Evolutionary conservation across 2,329 filamentous ascomycete species (phyloP).

Genomic region (Ascochyta clinopodiicola): DNA sequence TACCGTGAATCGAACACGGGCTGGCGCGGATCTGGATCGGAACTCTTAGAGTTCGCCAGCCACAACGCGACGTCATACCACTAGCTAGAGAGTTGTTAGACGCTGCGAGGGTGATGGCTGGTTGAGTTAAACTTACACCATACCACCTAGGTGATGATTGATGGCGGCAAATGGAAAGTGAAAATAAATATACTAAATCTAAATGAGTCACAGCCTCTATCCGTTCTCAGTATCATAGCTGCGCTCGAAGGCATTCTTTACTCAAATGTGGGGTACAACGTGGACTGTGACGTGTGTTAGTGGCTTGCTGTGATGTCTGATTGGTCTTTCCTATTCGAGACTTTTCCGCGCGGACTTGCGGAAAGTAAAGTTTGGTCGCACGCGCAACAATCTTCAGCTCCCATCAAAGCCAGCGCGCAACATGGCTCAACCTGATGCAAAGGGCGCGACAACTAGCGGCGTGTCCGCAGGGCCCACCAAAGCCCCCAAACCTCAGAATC

Average conservation of each 20-base stretch:
- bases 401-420: constrained; percentile 24
- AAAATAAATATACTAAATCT: neutral
- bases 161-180: constrained; percentile 10
- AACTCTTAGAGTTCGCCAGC: constrained; percentile 29
- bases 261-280: neutral
- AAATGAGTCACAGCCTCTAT: too few relatives aligned
- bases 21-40: constrained; percentile 37
- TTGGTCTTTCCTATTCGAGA: constrained; percentile 1
- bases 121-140: constrained; percentile 11
- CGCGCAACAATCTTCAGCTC: constrained; percentile 17
- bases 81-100: constrained; percentile 21
- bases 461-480: constrained; percentile 32
- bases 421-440: constrained; percentile 44
- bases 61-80: constrained; percentile 44
- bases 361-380: constrained; percentile 32
- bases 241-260: too few relatives aligned
- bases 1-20: constrained; percentile 42
- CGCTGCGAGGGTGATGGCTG: neutral
- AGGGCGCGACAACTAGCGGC: constrained; percentile 33
- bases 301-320: neutral
- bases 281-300: neutral
- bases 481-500: constrained; percentile 44
- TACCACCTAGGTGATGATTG: constrained; percentile 27
- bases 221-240: neutral
- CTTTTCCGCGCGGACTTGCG: constrained; percentile 12